Percentiles rank a stretch among this genome's conserved stretches.
Conservation (phyloP, 805 yeast genomes). For the Saturnispora quitensis region DNA sequence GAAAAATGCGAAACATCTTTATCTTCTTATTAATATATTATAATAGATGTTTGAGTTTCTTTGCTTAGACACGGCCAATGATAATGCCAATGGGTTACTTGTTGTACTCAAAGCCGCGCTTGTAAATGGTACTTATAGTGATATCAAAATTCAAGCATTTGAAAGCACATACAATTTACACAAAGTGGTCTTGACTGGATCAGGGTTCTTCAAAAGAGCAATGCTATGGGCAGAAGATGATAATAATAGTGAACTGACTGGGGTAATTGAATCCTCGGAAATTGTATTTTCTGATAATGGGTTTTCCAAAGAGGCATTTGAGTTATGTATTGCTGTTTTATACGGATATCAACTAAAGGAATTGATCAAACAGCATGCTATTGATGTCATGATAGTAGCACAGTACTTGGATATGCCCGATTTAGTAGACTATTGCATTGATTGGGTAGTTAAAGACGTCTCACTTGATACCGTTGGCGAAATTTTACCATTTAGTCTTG, state of each 20-base stretch:
- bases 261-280: background rate
- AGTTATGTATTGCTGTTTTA: conserved; percentile 36
- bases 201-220: conserved; percentile 39
- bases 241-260: background rate
- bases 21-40: background rate
- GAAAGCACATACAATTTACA: conserved; percentile 37
- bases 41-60: background rate
- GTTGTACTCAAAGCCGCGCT: conserved; percentile 26
- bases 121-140: conserved; percentile 38
- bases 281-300: conserved; percentile 28
- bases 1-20: background rate
- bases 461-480: conserved; percentile 3
- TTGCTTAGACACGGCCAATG: background rate
- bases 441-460: conserved; percentile 5
- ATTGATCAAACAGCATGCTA: conserved; percentile 29
- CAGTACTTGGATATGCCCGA: conserved; percentile 40
- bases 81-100: background rate
- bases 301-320: conserved; percentile 39
- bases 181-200: conserved; percentile 34
- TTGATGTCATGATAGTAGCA: conserved; percentile 39
- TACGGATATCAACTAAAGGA: conserved; percentile 34
- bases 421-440: conserved; percentile 31
- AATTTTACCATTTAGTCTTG: conserved; percentile 2
- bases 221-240: conserved; percentile 34
- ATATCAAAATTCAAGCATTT: conserved; percentile 40